phyloP scores from a whole-genome alignment of 2,329 filamentous ascomycete species.

The Parascedosporium putredinis region DNA sequence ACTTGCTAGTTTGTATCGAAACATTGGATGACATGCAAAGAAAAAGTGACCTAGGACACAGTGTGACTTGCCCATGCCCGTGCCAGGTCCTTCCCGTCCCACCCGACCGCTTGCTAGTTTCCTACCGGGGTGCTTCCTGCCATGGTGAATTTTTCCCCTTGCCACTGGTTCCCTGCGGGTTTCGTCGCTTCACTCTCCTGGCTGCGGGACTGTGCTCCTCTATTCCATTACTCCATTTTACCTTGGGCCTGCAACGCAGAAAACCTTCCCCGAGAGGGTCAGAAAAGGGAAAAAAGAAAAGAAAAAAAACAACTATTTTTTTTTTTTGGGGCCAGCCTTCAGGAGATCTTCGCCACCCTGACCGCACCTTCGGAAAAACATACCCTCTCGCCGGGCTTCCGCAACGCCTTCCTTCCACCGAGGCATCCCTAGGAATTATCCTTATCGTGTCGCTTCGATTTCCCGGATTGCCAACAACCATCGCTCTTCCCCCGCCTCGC shows the following conservation, averaged over 20 bases:
- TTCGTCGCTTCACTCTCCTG: conserved; percentile 2
- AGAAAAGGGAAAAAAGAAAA: no score
- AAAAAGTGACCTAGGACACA: neutral
- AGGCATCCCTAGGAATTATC: conserved; percentile 2
- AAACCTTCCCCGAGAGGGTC: no score
- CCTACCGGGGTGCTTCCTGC: neutral
- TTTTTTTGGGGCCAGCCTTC: no score
- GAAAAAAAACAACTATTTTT: no score
- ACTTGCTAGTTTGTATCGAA: neutral
- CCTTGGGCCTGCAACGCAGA: neutral
- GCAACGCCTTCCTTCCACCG: neutral
- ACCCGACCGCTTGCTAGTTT: neutral
- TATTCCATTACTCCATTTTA: neutral
- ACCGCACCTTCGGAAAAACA: neutral
- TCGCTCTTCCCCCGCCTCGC: neutral
- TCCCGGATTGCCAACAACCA: neutral
- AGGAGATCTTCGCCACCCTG: conserved; percentile 1
- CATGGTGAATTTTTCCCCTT: conserved; percentile 1
- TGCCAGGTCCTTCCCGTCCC: neutral
- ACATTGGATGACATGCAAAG: neutral
- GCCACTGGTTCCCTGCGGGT: neutral
- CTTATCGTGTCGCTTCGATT: conserved; percentile 4
- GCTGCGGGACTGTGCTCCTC: neutral
- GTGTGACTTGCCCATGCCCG: neutral
- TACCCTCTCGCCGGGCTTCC: neutral